Evolutionary conservation across 2,329 filamentous ascomycete genomes (phyloP).

Genomic region (Sclerotinia borealis): DNA sequence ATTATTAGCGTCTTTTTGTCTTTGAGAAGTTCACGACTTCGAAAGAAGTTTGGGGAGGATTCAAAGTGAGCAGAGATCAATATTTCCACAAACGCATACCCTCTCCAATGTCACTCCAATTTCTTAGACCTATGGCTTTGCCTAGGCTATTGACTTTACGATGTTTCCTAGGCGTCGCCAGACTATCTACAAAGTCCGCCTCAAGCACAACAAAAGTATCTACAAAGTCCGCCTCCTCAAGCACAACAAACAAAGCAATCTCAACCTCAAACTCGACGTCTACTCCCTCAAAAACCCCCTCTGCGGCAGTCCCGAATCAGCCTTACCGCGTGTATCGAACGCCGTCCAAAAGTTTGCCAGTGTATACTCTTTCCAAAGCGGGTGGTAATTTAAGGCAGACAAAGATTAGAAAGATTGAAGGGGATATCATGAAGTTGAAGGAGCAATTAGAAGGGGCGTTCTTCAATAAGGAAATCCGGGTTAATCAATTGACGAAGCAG

Average conservation of each 20-base stretch:
- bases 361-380: constrained; percentile 69
- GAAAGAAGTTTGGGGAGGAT: not conserved
- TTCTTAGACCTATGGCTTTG: constrained; percentile 30
- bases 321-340: constrained; percentile 61
- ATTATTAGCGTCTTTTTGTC: constrained; percentile 9
- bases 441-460: constrained; percentile 57
- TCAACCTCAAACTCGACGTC: constrained; percentile 8
- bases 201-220: constrained; percentile 5
- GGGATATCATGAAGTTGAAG: constrained; percentile 58
- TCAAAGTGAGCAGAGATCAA: not conserved
- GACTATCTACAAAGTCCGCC: constrained; percentile 10
- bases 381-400: constrained; percentile 74
- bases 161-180: constrained; percentile 25
- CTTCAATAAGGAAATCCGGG: constrained; percentile 44
- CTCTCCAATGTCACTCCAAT: constrained; percentile 25
- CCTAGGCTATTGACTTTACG: constrained; percentile 28
- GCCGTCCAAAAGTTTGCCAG: constrained; percentile 60
- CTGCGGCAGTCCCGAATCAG: constrained; percentile 18
- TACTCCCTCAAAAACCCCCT: not conserved
- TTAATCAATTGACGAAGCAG: constrained; percentile 55
- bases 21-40: constrained; percentile 9
- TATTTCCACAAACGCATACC: constrained; percentile 2
- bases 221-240: constrained; percentile 8
- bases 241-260: constrained; percentile 2
- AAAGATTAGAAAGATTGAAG: constrained; percentile 71